Conservation (phyloP, 2,329 filamentous ascomycete genomes). For the Sclerotinia minor region DNA sequence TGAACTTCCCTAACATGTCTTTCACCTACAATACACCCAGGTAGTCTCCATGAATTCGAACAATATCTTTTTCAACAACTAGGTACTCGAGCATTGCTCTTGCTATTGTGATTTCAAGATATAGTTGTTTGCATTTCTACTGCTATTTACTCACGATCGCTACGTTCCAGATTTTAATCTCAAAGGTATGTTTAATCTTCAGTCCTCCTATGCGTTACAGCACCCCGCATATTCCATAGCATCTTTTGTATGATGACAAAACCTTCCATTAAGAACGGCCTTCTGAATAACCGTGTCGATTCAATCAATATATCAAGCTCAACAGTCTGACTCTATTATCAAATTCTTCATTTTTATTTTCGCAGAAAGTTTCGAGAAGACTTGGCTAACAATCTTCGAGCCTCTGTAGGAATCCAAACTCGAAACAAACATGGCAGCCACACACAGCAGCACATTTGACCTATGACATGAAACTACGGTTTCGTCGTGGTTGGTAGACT, state of each 20-base stretch:
- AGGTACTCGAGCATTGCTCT: not conserved
- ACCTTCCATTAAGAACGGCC: constrained; percentile 62
- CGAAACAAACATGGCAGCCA: not conserved
- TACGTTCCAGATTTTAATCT: not conserved
- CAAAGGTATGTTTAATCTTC: constrained; percentile 11
- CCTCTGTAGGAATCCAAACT: not conserved
- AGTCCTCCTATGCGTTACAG: constrained; percentile 10
- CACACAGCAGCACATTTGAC: not conserved
- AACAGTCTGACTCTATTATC: constrained; percentile 56
- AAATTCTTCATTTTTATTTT: constrained; percentile 1
- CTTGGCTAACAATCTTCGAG: constrained; percentile 19
- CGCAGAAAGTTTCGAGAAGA: not conserved
- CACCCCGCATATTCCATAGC: constrained; percentile 15
- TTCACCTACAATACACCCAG: not conserved
- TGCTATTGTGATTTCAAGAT: not conserved
- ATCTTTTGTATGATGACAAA: constrained; percentile 54
- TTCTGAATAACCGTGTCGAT: constrained; percentile 63
- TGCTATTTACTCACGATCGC: not conserved
- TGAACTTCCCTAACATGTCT: too few species aligned
- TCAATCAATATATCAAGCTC: constrained; percentile 58
- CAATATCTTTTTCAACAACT: not conserved
- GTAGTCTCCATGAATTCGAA: not conserved
- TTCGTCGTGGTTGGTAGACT: not conserved
- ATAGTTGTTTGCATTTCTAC: not conserved
- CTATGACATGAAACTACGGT: not conserved